Evolutionary conservation across 805 yeast species (phyloP).

Genomic region (Scheffersomyces lignosus): DNA sequence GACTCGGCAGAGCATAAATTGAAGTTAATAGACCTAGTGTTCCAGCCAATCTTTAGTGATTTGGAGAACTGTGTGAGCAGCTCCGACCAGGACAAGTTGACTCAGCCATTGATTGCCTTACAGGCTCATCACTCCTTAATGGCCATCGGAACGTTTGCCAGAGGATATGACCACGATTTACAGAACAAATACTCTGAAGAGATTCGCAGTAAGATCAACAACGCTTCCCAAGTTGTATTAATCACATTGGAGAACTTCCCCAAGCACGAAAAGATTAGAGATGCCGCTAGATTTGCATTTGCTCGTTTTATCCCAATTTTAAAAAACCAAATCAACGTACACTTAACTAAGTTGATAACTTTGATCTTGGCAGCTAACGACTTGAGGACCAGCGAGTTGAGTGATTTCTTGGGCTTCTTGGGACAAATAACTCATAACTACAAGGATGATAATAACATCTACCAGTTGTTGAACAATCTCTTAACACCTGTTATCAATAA

Average conservation of each 20-base stretch:
- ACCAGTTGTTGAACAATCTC: conserved; percentile 70
- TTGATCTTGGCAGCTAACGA: conserved; percentile 54
- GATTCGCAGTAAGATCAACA: conserved; percentile 47
- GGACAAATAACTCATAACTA: conserved; percentile 86
- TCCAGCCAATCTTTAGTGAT: conserved; percentile 73
- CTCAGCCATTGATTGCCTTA: conserved; percentile 46
- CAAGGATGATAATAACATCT: conserved; percentile 63
- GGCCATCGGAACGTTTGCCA: conserved; percentile 86
- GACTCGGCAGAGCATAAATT: conserved; percentile 28
- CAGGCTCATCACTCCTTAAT: conserved; percentile 85
- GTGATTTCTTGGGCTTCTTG: conserved; percentile 79
- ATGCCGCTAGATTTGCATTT: conserved; percentile 82
- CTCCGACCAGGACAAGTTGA: conserved; percentile 31
- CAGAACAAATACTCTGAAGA: conserved; percentile 36
- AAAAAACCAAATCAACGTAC: conserved; percentile 42
- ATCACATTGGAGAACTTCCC: conserved; percentile 79
- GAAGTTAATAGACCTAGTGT: conserved; percentile 58
- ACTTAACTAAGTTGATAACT: conserved; percentile 70
- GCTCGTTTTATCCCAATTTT: conserved; percentile 83
- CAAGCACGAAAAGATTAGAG: conserved; percentile 69
- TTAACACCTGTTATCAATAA: conserved; percentile 73
- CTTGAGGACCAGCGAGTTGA: conserved; percentile 62
- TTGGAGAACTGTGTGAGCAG: conserved; percentile 60
- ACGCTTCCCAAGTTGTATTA: conserved; percentile 77
- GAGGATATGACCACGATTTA: conserved; percentile 69